Evolutionary conservation across 2,329 filamentous ascomycete genomes (phyloP).

Genomic region (Aquanectria penicillioides): DNA sequence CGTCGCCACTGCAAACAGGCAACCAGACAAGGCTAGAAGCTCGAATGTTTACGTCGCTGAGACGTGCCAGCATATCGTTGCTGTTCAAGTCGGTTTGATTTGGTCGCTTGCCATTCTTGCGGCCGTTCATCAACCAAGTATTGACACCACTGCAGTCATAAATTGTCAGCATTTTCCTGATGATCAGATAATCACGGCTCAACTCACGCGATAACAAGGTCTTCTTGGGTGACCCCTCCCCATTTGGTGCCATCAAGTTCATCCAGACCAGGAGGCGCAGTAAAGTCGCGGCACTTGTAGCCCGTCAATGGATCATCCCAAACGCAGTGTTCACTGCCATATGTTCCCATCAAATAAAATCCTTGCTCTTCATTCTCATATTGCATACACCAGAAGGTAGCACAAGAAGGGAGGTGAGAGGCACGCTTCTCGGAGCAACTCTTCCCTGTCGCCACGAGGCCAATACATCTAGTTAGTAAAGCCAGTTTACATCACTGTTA

Average conservation of each 20-base stretch:
- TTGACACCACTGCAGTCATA: background rate
- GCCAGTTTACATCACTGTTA: too few relatives aligned
- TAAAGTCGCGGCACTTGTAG: constrained; percentile 12
- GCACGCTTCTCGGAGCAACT: background rate
- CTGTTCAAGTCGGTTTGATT: constrained; percentile 2
- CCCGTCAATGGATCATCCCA: background rate
- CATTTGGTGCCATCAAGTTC: constrained; percentile 13
- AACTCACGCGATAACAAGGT: constrained; percentile 5
- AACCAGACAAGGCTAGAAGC: constrained; percentile 1
- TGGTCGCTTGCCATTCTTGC: background rate
- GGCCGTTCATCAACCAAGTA: constrained; percentile 4
- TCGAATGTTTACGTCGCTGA: constrained; percentile 2
- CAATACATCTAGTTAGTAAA: too few relatives aligned
- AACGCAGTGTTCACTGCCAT: background rate
- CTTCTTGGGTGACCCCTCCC: constrained; percentile 7
- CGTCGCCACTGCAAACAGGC: background rate
- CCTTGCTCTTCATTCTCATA: background rate
- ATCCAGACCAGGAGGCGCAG: background rate
- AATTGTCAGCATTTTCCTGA: background rate
- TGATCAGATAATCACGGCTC: background rate
- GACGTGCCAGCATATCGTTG: background rate
- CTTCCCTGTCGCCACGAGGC: background rate
- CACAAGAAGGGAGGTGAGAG: background rate
- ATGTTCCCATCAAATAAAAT: constrained; percentile 2
- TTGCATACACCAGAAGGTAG: background rate